Conservation (phyloP, 257 asterid genomes). For the Solanum arcanum region DNA sequence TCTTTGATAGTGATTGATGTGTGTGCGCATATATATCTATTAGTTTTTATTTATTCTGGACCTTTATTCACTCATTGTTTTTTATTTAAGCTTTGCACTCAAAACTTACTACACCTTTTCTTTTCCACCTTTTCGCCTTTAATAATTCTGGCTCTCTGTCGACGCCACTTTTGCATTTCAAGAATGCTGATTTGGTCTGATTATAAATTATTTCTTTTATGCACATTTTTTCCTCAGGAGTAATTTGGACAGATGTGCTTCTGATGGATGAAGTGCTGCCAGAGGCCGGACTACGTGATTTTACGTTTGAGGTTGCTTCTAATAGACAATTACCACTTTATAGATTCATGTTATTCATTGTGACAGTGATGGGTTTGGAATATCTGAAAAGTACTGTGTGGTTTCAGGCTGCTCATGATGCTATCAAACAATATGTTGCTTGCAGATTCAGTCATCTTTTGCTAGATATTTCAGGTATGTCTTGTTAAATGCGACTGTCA, state of each 20-base stretch:
- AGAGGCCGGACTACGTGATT: slow-evolving; percentile 56
- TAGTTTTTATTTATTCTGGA: background rate
- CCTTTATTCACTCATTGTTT: background rate
- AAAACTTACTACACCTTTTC: background rate
- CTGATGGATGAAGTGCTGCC: slow-evolving; percentile 88
- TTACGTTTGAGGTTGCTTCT: slow-evolving; percentile 51
- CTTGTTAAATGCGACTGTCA: background rate
- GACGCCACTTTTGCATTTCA: background rate
- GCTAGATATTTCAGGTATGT: slow-evolving; percentile 64
- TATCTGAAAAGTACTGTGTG: background rate
- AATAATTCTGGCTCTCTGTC: background rate
- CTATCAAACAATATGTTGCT: slow-evolving; percentile 56
- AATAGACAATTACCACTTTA: background rate
- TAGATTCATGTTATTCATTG: background rate
- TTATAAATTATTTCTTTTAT: background rate
- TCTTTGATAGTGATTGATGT: background rate
- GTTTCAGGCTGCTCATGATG: slow-evolving; percentile 64
- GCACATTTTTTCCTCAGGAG: slow-evolving; percentile 28
- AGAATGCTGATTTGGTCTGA: background rate
- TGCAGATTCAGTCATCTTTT: slow-evolving; percentile 53
- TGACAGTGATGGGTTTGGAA: background rate
- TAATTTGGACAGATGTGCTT: slow-evolving; percentile 74
- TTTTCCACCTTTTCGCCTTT: background rate
- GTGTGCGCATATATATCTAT: background rate
- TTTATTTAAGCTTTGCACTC: background rate